phyloP scores from a whole-genome alignment of 176 grass and related monocot species.

The Juncus effusus region DNA sequence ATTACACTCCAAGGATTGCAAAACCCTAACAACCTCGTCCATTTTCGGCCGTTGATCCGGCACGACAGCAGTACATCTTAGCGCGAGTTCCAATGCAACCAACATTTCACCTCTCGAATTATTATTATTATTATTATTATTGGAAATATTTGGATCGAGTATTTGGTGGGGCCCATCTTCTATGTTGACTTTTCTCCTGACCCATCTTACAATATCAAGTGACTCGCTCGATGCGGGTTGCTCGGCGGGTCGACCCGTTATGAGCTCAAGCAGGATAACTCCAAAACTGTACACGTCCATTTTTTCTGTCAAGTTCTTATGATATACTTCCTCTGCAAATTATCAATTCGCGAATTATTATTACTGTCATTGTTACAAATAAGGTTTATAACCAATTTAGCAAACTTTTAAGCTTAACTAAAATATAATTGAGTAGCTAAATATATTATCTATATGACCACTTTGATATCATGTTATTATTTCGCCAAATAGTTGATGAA shows the following conservation, averaged over 20 bases:
- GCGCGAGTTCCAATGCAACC: slow-evolving; percentile 45
- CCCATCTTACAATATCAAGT: slow-evolving; percentile 55
- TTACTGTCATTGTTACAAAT: neutral
- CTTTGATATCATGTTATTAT: neutral
- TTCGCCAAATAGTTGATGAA: neutral
- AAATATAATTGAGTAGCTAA: too few relatives aligned
- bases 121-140: slow-evolving; percentile 16
- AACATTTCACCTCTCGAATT: slow-evolving; percentile 41
- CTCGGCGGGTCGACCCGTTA: slow-evolving; percentile 57
- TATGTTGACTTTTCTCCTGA: slow-evolving; percentile 58
- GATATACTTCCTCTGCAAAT: slow-evolving; percentile 45
- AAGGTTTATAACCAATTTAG: neutral
- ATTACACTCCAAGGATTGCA: slow-evolving; percentile 27
- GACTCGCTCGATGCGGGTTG: slow-evolving; percentile 40
- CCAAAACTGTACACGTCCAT: slow-evolving; percentile 81
- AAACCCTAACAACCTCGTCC: slow-evolving; percentile 38
- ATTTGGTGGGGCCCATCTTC: slow-evolving; percentile 36
- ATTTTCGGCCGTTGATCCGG: slow-evolving; percentile 60
- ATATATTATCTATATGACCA: too few relatives aligned
- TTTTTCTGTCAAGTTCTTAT: slow-evolving; percentile 49
- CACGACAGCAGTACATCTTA: slow-evolving; percentile 61
- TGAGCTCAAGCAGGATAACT: slow-evolving; percentile 64
- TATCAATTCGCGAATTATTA: slow-evolving; percentile 13
- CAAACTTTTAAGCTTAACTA: too few relatives aligned
- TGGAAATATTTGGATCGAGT: slow-evolving; percentile 41